These are phyloP conservation scores for Mesotaenium endlicherianum DNA, from an alignment of 139 green algal species.

Conservation along the genomic window DNA sequence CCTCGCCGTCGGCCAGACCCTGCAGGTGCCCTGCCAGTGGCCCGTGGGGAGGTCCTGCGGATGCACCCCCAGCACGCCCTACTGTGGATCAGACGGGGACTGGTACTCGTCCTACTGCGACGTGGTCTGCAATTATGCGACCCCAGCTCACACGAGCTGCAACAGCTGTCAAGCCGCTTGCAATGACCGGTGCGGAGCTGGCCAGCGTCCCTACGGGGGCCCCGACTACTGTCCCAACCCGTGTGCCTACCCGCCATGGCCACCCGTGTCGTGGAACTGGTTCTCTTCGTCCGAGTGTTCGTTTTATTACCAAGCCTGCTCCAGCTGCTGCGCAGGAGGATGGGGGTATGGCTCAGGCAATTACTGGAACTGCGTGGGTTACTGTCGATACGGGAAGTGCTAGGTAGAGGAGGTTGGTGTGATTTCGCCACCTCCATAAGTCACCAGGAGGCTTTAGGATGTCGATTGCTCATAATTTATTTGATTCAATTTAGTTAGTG, in stretches of 20 bases:
- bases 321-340: too few species aligned
- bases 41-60: conserved; percentile 3
- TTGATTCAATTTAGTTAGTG: too few species aligned
- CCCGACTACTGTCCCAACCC: not conserved
- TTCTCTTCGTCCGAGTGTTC: too few species aligned
- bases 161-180: conserved; percentile 18
- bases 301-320: too few species aligned
- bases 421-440: too few species aligned
- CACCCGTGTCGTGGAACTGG: too few species aligned
- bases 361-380: too few species aligned
- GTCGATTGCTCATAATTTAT: too few species aligned
- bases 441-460: too few species aligned
- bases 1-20: not conserved
- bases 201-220: not conserved
- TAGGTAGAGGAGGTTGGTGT: too few species aligned
- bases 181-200: not conserved
- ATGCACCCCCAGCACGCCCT: not conserved
- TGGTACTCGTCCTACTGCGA: conserved; percentile 36
- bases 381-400: too few species aligned
- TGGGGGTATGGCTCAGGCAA: too few species aligned
- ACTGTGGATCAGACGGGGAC: conserved; percentile 16
- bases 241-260: not conserved
- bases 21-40: conserved; percentile 18
- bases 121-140: conserved; percentile 31
- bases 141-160: not conserved